phyloP scores from a whole-genome alignment of 2,329 filamentous ascomycete species.

The Neopestalotiopsis sp. region DNA sequence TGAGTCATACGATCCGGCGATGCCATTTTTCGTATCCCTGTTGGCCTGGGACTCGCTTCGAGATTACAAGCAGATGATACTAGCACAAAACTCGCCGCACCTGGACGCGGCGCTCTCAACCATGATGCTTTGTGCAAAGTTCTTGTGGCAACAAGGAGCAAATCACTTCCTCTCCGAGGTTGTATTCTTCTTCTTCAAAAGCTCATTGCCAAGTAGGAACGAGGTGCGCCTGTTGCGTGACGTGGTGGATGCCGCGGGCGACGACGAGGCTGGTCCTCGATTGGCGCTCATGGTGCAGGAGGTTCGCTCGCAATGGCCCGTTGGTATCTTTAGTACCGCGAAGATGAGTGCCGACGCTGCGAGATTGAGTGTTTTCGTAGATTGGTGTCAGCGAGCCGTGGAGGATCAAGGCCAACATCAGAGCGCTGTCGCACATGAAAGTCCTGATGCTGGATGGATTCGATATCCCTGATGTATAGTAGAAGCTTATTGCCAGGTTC shows the following conservation, averaged over 20 bases:
- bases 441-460: constrained; percentile 4
- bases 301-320: constrained; percentile 31
- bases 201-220: constrained; percentile 26
- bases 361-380: constrained; percentile 27
- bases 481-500: too few species aligned
- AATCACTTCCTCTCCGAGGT: constrained; percentile 30
- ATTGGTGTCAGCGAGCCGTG: constrained; percentile 23
- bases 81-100: constrained; percentile 1
- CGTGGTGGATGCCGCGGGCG: constrained; percentile 21
- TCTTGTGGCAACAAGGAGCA: constrained; percentile 32
- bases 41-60: constrained; percentile 29
- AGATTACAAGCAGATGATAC: constrained; percentile 20
- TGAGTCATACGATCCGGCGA: constrained; percentile 28
- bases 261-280: constrained; percentile 21
- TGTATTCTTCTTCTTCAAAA: constrained; percentile 26
- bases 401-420: constrained; percentile 16
- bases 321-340: constrained; percentile 28
- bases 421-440: background rate
- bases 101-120: constrained; percentile 29
- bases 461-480: background rate
- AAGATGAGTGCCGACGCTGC: constrained; percentile 21
- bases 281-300: constrained; percentile 26
- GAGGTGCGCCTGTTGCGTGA: constrained; percentile 23
- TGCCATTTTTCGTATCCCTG: constrained; percentile 27
- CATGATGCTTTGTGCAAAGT: constrained; percentile 32